Evolutionary conservation across 768 basidiomycete species (phyloP).

Genomic region (Mycena filopes): DNA sequence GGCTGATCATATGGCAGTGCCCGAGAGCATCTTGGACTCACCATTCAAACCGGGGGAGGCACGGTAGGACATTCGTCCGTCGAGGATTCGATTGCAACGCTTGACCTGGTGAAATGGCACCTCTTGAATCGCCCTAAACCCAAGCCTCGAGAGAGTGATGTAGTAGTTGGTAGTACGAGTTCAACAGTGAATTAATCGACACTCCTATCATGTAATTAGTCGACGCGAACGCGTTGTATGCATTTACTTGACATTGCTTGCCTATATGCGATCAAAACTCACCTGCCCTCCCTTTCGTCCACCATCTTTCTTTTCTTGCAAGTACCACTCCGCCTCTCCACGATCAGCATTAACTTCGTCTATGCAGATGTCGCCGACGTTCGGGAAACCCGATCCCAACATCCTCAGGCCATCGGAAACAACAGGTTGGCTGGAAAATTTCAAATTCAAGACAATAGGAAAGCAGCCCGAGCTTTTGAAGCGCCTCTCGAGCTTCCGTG

Average conservation of each 20-base stretch:
- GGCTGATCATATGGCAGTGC: conserved; percentile 59
- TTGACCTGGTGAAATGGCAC: conserved; percentile 89
- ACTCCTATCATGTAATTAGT: conserved; percentile 6
- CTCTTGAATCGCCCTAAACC: conserved; percentile 51
- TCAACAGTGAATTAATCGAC: too few species aligned
- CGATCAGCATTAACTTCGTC: neutral
- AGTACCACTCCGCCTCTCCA: neutral
- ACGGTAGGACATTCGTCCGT: conserved; percentile 87
- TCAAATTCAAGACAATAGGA: conserved; percentile 66
- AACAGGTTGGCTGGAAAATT: conserved; percentile 34
- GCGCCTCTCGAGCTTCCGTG: conserved; percentile 53
- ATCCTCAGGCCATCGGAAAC: conserved; percentile 13
- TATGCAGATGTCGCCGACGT: conserved; percentile 9
- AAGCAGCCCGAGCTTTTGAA: conserved; percentile 62
- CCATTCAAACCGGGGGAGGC: conserved; percentile 84
- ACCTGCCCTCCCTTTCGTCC: conserved; percentile 17
- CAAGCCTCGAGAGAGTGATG: conserved; percentile 3
- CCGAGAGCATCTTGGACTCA: conserved; percentile 81
- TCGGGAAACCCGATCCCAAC: conserved; percentile 19
- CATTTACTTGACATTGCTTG: conserved; percentile 9
- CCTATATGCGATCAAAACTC: neutral
- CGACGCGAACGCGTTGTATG: conserved; percentile 24
- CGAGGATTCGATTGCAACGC: conserved; percentile 89
- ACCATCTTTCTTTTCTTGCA: conserved; percentile 5
- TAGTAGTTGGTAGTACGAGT: conserved; percentile 1